Evolutionary conservation across 164 flowering plant species (phyloP).

Genomic region (Buxus sempervirens): DNA sequence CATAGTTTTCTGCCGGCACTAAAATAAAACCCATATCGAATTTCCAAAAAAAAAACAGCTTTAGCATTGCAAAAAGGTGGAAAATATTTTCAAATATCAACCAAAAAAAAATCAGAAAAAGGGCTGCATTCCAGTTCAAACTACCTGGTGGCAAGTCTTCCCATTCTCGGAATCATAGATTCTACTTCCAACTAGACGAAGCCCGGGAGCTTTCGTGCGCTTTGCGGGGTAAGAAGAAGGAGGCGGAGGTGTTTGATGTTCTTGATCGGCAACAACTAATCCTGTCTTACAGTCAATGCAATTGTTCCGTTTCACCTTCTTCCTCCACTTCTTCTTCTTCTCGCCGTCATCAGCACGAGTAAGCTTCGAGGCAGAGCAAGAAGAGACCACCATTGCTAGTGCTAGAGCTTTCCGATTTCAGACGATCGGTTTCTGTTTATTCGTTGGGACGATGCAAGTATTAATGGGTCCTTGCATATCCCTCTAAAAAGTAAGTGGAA

Average conservation of each 20-base stretch:
- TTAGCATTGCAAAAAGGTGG: no score
- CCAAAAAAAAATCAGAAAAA: no score
- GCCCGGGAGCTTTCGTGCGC: conserved; percentile 36
- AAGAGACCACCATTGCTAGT: background rate
- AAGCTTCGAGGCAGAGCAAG: background rate
- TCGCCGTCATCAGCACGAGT: background rate
- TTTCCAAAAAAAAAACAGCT: background rate
- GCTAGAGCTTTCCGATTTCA: background rate
- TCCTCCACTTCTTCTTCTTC: background rate
- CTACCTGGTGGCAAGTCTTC: conserved; percentile 78
- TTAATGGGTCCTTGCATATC: no score
- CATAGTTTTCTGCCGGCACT: conserved; percentile 90
- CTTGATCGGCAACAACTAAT: background rate
- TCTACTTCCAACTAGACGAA: conserved; percentile 41
- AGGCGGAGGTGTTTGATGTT: background rate
- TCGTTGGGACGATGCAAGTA: no score
- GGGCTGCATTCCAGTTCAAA: no score
- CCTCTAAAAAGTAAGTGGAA: no score
- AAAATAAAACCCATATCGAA: conserved; percentile 1
- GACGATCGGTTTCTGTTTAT: background rate
- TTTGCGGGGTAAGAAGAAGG: conserved; percentile 15
- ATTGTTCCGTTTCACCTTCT: background rate
- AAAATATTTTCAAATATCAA: background rate
- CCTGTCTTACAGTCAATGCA: background rate
- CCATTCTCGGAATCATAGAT: conserved; percentile 64